Evolutionary conservation across 73 alveolate genomes (phyloP), one percentile per base, ranked within the genome.

Genomic region (Symbiodinium natans): DNA sequence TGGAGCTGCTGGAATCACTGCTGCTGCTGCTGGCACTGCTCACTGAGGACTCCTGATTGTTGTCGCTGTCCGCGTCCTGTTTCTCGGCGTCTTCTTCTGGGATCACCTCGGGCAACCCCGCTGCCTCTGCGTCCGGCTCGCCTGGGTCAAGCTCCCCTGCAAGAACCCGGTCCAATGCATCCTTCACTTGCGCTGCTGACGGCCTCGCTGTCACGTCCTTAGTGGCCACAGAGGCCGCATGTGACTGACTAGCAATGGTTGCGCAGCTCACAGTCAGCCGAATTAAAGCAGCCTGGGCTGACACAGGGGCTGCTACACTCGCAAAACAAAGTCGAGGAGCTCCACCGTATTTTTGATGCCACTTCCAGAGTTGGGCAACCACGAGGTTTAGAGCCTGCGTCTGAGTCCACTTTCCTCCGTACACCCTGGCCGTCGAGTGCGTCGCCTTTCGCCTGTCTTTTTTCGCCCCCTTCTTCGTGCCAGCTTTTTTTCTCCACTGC

Each of bases 331-430:
- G 56, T 27, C 52, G 21, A 83, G 74, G 4, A 23, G 1, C 92
- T 17, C 41, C 77, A 8, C 77, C 77, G 34, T 59, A 59, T 33
- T 59, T 59, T 6, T 1, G 34, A 5, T 59, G n/a, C 77, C 77
- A 59, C 7, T 13, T 59, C 77, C 77, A 83, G 0, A 83, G 74
- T 46, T 83, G 92, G 27, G 42, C 92, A 41, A 83, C 73, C n/a
- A 83, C 92, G 27, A 83, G 25, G 25, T 21, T 83, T 5, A 83
- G 73, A 1, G 92, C 92, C 21, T 83, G 92, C 21, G 3, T 17
- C 54, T 83, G 92, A 1, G 92, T 27, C 92, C 92, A 83, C 27
- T 83, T 83, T 15, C 54, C 92, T 13, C 92, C 92, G 41, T 56
- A 83, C 0, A 31, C 33, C 73, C 92, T 41, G 10, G 92, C 92